phyloP scores from a whole-genome alignment of 305 asterid genomes.

The Fraxinus velutina region DNA sequence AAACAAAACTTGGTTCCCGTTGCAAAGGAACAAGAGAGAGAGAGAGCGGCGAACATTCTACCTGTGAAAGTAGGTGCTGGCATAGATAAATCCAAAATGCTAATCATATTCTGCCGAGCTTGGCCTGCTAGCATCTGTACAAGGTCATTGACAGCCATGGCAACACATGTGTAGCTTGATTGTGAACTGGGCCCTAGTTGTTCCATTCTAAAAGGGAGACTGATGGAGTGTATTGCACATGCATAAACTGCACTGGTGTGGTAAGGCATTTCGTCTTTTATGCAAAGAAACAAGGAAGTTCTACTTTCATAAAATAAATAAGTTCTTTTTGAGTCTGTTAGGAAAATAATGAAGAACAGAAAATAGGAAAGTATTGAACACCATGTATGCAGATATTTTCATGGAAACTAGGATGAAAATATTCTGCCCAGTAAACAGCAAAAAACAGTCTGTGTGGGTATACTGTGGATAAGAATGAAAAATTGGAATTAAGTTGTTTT shows the following conservation, averaged over 20 bases:
- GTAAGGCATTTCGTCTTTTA: conserved; percentile 64
- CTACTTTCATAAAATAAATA: conserved; percentile 40
- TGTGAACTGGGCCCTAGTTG: conserved; percentile 65
- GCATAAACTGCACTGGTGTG: conserved; percentile 91
- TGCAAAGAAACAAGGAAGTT: conserved; percentile 52
- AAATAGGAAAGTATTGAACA: not conserved
- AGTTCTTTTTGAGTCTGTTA: not conserved
- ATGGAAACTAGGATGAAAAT: not conserved
- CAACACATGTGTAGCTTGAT: conserved; percentile 48
- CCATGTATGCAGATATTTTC: not conserved
- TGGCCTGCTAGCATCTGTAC: conserved; percentile 74
- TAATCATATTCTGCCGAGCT: conserved; percentile 64
- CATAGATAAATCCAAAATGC: conserved; percentile 64
- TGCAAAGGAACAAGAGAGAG: not conserved
- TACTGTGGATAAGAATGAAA: not conserved
- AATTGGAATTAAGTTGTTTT: not conserved
- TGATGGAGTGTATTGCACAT: conserved; percentile 75
- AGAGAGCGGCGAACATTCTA: conserved; percentile 21
- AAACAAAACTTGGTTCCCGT: not conserved
- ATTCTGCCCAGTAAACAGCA: not conserved
- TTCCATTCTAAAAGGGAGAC: conserved; percentile 83
- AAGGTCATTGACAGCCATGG: conserved; percentile 50
- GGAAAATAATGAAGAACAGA: not conserved
- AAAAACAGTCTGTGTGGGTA: not conserved
- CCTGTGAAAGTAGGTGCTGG: conserved; percentile 74